Base-by-base conservation (phyloP, 73 alveolate species). In the Paramecium primaurelia region DNA sequence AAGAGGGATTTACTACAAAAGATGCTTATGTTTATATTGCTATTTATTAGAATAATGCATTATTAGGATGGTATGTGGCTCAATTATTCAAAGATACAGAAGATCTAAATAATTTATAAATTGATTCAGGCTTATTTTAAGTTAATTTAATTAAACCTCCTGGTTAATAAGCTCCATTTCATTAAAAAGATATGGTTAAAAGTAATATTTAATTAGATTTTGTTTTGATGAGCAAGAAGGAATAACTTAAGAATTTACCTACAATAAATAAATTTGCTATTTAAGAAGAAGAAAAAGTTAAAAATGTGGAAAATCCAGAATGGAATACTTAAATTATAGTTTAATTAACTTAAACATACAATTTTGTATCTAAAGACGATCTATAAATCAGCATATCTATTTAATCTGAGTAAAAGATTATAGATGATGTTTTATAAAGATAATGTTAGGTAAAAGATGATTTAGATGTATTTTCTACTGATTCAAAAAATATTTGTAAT, bases 131-230 rank as follows among this genome's bases (percentile, higher is more conserved):
- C 0, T 32, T 40, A 26, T 80, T 20, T 45, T 45, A 20, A 26
- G 91, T 80, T 44, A 80, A 80, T 80, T 80, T 80, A 49, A 25
- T 80, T 9, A 49, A 80, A 25, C 91, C 91, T 8, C 91, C 91
- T 44, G 91, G 91, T 26, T 47, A 80, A 47, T 49, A 80, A 26
- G 91, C 91, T 2, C 91, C 91, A 80, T 80, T 80, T 36, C 37
- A 80, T 80, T 8, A 49, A 18, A 80, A 49, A 26, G 58, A 80
- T 4, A 80, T 80, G 91, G 18, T 80, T 26, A 80, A 80, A 26
- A 42, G 49, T 12, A 80, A 80, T 80, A 80, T 80, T 18, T 44
- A 45, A 25, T 45, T 44, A 9, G 73, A 80, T 20, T 80, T 80
- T 49, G 30, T 42, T n/a, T 14, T 80, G 36, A 45, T 45, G 71